phyloP scores from a whole-genome alignment of 768 basidiomycete species.

The Boletus eberwhitei region DNA sequence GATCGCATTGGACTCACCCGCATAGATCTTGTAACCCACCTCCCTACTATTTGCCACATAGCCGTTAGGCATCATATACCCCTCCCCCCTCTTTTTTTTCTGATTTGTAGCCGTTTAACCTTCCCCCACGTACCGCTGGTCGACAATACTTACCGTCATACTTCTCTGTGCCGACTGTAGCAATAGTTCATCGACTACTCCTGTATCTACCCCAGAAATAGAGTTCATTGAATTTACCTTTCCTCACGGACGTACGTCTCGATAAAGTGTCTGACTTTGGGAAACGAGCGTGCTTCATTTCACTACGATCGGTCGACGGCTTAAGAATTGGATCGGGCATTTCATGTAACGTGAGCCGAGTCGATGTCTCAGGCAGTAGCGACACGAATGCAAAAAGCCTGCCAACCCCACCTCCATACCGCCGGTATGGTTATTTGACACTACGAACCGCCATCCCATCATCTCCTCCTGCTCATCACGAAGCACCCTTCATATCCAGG shows the following conservation, averaged over 20 bases:
- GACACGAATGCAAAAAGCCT: background rate
- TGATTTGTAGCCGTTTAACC: background rate
- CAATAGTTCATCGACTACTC: conserved; percentile 3
- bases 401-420: background rate
- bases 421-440: background rate
- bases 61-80: background rate
- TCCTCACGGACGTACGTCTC: background rate
- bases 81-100: background rate
- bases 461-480: conserved; percentile 65
- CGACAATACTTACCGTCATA: background rate
- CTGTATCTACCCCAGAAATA: conserved; percentile 9
- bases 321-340: background rate
- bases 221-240: background rate
- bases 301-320: background rate
- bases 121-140: background rate
- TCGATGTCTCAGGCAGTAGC: background rate
- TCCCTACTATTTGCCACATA: background rate
- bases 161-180: conserved; percentile 16
- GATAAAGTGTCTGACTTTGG: background rate
- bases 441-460: conserved; percentile 1
- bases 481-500: conserved; percentile 87
- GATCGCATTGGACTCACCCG: background rate
- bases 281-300: background rate
- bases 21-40: background rate
- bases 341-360: background rate